Base-by-base conservation (phyloP, 768 basidiomycete genomes). In the Naganishia friedmannii region DNA sequence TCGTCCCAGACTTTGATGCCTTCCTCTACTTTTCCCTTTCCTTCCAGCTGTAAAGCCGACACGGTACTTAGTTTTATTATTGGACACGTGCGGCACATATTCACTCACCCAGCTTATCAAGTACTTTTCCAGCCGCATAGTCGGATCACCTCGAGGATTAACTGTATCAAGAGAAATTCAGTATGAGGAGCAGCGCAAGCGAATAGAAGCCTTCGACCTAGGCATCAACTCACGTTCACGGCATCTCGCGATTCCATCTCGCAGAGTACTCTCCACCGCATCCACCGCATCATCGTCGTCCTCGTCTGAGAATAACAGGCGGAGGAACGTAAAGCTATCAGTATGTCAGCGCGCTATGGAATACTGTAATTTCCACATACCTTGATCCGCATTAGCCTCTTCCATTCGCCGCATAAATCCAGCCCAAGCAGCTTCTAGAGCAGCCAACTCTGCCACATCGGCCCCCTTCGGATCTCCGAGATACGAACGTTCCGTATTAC, bases 111-210 rank as follows among this genome's bases (percentile, higher is more conserved):
- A 82, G 55, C 86, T 85, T 48, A 88, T 85, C 21, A 94, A 83
- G 77, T 88, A 92, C 74, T 90, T 93, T 78, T 99, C 94, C 34
- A 97, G 82, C 56, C 90, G 86, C 58, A 91, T 82, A 53, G 87
- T 86, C 2, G 88, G 83, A 80, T 97, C 95, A 2, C 92, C 92
- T 3, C 82, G 78, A 70, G 86, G 85, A 0, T 86, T 86, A 34
- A 85, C 89, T 90, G 71, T 8, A 26, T 32, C 39, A 39, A 32
- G 45, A 26, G 8, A 51, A 28, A 45, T 60, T 68, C 29, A 63
- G 53, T 45, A n/a, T 12, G 15, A 21, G 15, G 17, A 34, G 9
- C 19, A 7, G 17, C 6, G 23, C 15, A 1, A n/a, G 7, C 19
- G n/a, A 51, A 13, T 26, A n/a, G 34, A 37, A 37, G 3, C 6